Evolutionary conservation across 2,329 filamentous ascomycete species (phyloP), one percentile per base, ranked within the genome.

Genomic region (Escovopsis sp.): DNA sequence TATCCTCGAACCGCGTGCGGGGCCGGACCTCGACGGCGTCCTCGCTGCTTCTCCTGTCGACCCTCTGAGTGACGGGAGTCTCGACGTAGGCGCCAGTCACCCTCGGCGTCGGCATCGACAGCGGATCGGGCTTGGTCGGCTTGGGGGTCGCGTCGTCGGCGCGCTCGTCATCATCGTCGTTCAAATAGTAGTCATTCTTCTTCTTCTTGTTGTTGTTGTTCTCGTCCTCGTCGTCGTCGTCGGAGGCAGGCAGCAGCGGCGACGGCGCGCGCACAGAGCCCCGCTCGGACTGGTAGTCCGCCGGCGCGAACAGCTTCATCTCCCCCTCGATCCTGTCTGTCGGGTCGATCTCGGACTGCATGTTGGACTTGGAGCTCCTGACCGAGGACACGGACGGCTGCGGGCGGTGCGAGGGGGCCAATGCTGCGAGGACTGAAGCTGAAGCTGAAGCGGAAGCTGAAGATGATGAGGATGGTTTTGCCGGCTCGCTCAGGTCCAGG

Each of bases 71-170:
- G 7, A 63, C 65, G 2, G 73, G 72, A 2, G 73, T 76, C 42
- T 76, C 71, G 9, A 76, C 64, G 45, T 69, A 77, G 3, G 73
- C 73, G 1, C 73, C 73, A 1, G 63, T 68, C 4, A 76, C 63
- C 39, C 58, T 66, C 2, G 73, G 73, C 3, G 73, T 76, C 7
- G 70, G 68, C 55, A 68, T 66, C 27, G 61, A 61, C 30, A 68
- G 44, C 10, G 66, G 65, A 44, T 75, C 69, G 34, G 49, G 48
- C 48, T 62, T 71, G 12, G 44, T 43, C 3, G 67, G 57, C 36
- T 62, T 62, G 5, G 72, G 73, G 1, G 73, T 77, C 41, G 64
- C 63, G 6, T 69, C 65, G 4, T 57, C 56, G 9, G 31, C 50
- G 40, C 15, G 42, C 41, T 9, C 39, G 56, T 62, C 59, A 4